Evolutionary conservation across 2,329 filamentous ascomycete species (phyloP).

Genomic region (Aspergillus caelatus): DNA sequence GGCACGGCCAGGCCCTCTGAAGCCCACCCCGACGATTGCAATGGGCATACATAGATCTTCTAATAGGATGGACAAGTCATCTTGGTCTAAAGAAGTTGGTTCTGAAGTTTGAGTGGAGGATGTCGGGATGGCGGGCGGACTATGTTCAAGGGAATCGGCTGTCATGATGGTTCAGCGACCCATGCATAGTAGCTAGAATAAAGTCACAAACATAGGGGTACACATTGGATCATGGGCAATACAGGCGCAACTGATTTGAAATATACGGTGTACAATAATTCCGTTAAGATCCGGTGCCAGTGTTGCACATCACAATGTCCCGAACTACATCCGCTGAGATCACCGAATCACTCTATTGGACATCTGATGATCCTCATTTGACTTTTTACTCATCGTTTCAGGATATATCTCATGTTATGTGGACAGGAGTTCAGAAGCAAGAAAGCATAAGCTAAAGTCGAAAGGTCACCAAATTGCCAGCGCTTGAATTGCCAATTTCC

Average conservation of each 20-base stretch:
- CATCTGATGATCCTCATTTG: background rate
- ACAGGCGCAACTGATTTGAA: background rate
- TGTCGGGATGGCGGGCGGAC: background rate
- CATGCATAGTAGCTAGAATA: background rate
- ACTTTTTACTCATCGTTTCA: background rate
- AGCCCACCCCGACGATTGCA: conserved; percentile 30
- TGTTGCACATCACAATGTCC: conserved; percentile 3
- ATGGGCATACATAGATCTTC: conserved; percentile 22
- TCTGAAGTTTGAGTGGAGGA: background rate
- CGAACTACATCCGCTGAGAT: background rate
- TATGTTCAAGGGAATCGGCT: background rate
- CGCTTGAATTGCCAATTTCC: conserved; percentile 19
- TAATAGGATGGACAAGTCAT: conserved; percentile 2
- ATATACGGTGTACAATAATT: background rate
- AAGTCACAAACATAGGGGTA: background rate
- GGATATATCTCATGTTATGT: background rate
- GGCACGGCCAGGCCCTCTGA: conserved; percentile 29
- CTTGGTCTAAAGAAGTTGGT: background rate
- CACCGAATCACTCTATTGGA: background rate
- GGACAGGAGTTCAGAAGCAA: background rate
- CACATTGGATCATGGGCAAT: background rate
- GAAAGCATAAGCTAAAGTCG: background rate
- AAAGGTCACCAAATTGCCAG: conserved; percentile 9
- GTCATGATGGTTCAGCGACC: background rate
- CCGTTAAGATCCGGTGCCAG: background rate